These are phyloP conservation scores for Musa schizocarpa DNA, from an alignment of 176 grass and related monocot species.

Conservation along the genomic window DNA sequence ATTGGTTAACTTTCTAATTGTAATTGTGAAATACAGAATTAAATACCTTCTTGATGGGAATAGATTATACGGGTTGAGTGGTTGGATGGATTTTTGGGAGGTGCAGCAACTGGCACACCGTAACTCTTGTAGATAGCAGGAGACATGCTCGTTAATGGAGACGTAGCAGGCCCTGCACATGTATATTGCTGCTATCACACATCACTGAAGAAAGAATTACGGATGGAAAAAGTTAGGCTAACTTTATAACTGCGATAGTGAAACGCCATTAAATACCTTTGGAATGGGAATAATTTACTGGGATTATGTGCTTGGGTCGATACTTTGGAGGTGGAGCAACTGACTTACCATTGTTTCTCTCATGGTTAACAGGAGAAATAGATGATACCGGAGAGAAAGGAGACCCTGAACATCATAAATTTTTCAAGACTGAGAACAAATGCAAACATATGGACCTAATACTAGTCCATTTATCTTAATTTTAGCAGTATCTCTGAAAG, in stretches of 20 bases:
- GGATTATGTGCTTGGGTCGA: not conserved
- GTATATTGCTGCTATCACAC: not conserved
- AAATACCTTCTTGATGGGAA: constrained; percentile 2
- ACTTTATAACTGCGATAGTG: not conserved
- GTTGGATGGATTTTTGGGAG: not conserved
- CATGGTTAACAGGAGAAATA: constrained; percentile 19
- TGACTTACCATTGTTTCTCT: constrained; percentile 1
- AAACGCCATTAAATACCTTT: constrained; percentile 18
- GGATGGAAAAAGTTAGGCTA: not conserved
- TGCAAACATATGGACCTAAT: not conserved
- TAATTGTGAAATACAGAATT: not conserved
- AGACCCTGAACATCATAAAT: constrained; percentile 18
- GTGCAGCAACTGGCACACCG: constrained; percentile 6
- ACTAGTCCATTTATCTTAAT: not conserved
- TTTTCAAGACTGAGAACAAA: not conserved
- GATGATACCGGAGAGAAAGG: constrained; percentile 28
- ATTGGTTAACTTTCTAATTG: not conserved
- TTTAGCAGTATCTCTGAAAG: not conserved
- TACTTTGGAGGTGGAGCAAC: constrained; percentile 20
- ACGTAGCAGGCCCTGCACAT: constrained; percentile 4
- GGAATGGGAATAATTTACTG: not conserved
- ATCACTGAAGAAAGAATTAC: constrained; percentile 6
- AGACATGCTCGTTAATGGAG: not conserved
- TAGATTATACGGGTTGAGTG: not conserved
- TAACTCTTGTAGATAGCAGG: not conserved